Conservation (phyloP, 257 asterid species). For the Sherardia arvensis region DNA sequence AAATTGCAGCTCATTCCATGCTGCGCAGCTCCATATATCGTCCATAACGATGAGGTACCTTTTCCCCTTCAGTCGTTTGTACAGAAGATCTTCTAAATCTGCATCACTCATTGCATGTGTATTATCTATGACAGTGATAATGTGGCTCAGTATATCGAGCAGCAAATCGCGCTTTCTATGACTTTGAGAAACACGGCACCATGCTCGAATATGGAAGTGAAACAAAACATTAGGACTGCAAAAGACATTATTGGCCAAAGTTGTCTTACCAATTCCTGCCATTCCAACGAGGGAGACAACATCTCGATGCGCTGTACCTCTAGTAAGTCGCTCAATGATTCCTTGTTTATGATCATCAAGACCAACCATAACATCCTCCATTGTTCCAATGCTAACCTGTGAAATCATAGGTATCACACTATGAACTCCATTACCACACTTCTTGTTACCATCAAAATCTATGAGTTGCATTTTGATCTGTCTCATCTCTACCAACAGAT, state of each 20-base stretch:
- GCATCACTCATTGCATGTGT: background rate
- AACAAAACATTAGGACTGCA: background rate
- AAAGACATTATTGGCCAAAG: conserved; percentile 4
- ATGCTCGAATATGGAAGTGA: background rate
- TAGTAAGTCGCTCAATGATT: background rate
- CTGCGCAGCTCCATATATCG: background rate
- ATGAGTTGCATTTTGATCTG: background rate
- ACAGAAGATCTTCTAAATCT: background rate
- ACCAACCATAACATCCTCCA: background rate
- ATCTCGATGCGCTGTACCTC: background rate
- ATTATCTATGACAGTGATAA: background rate
- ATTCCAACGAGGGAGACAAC: conserved; percentile 7
- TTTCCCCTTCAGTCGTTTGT: background rate
- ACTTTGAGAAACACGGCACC: conserved; percentile 1
- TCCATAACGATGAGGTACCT: background rate
- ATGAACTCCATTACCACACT: background rate
- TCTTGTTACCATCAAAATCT: background rate
- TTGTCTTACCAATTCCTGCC: conserved; percentile 10
- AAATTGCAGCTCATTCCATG: background rate
- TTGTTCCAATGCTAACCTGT: background rate
- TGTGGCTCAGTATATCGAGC: conserved; percentile 6
- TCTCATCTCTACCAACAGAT: background rate
- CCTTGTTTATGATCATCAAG: background rate
- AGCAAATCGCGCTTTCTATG: conserved; percentile 1
- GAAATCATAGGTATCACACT: background rate